Percentiles rank a stretch among this genome's conserved stretches.
phyloP scores from a whole-genome alignment of 2,329 filamentous ascomycete species.

The Arthrobotrys sinensis region DNA sequence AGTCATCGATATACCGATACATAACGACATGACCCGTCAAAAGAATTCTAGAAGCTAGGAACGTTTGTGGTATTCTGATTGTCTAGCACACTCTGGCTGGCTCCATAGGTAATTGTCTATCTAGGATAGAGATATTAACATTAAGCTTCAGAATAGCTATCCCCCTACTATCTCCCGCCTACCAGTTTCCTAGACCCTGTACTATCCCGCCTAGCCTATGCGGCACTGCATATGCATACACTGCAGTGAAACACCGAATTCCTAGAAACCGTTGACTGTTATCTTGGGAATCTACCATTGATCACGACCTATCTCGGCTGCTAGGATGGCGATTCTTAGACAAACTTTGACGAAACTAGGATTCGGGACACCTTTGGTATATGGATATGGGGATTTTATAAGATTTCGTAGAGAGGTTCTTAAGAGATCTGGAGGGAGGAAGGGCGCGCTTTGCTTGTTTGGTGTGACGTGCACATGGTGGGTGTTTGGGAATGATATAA shows the following conservation, averaged over 20 bases:
- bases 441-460: constrained; percentile 7
- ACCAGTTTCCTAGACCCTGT: constrained; percentile 15
- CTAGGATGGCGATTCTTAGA: neutral
- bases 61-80: no score
- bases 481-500: constrained; percentile 18
- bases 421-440: neutral
- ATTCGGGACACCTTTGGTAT: neutral
- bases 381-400: neutral
- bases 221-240: neutral
- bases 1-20: no score
- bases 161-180: neutral
- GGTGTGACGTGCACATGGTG: constrained; percentile 15
- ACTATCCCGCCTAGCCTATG: constrained; percentile 23
- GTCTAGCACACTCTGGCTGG: neutral
- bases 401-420: neutral
- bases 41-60: no score
- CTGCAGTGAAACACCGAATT: constrained; percentile 11
- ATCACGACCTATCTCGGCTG: neutral
- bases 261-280: neutral
- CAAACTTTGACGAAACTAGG: constrained; percentile 14
- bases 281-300: neutral
- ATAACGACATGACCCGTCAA: no score
- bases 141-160: neutral
- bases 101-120: neutral
- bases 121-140: neutral